These are phyloP conservation scores for Camelina hispida DNA, from an alignment of 345 rosid species.

Conservation along the genomic window DNA sequence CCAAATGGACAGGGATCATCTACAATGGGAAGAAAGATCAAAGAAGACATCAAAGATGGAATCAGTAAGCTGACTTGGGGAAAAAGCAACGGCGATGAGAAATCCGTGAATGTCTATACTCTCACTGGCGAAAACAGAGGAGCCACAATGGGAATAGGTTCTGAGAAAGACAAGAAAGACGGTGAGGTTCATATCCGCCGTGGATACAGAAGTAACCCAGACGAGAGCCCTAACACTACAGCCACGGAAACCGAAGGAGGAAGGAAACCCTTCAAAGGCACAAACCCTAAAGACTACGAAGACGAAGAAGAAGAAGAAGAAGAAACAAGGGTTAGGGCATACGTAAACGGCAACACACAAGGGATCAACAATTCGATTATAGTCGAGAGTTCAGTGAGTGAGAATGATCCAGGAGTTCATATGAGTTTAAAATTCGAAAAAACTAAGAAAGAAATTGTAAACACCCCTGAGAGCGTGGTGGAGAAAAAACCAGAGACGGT, in stretches of 20 bases:
- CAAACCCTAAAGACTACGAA: constrained; percentile 31
- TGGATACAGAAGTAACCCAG: constrained; percentile 63
- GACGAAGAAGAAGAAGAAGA: constrained; percentile 46
- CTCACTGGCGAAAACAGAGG: constrained; percentile 92
- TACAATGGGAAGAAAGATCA: constrained; percentile 43
- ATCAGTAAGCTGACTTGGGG: constrained; percentile 58
- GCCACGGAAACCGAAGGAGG: constrained; percentile 68
- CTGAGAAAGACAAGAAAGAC: constrained; percentile 54
- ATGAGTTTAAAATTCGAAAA: constrained; percentile 42
- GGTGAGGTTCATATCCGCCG: constrained; percentile 63
- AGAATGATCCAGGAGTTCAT: constrained; percentile 70
- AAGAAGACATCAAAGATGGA: constrained; percentile 67
- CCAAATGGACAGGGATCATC: constrained; percentile 47
- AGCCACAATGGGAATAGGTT: constrained; percentile 63
- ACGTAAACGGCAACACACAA: constrained; percentile 70
- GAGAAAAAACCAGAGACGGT: constrained; percentile 40
- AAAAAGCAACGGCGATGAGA: constrained; percentile 50
- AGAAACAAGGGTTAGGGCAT: constrained; percentile 47
- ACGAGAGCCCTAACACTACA: constrained; percentile 61
- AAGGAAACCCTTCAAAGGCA: constrained; percentile 37
- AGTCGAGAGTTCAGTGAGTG: constrained; percentile 59
- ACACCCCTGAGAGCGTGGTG: constrained; percentile 31
- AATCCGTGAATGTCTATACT: constrained; percentile 54
- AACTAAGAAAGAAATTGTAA: not conserved
- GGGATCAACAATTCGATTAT: constrained; percentile 71